Conservation (phyloP, 2,329 filamentous ascomycete genomes). For the Neonectria ditissima region DNA sequence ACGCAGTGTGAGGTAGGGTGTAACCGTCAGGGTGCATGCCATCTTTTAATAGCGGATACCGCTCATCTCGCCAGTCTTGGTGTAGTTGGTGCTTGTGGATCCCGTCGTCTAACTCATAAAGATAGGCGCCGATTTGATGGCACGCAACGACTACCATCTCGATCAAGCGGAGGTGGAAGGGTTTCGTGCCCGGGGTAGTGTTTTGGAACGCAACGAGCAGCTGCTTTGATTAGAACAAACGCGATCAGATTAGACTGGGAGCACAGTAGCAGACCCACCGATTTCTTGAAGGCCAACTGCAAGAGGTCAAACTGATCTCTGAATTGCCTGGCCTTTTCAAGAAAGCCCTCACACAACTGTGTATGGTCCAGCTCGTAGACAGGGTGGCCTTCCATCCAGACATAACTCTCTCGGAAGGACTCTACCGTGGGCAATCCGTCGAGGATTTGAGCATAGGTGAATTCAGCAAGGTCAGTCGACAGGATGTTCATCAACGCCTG, state of each 20-base stretch:
- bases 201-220: not conserved
- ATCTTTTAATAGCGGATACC: not conserved
- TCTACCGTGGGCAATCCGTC: no score
- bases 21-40: not conserved
- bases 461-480: no score
- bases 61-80: conserved; percentile 1
- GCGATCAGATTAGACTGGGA: not conserved
- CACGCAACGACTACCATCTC: conserved; percentile 6
- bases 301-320: no score
- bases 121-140: conserved; percentile 6
- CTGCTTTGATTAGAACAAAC: not conserved
- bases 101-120: conserved; percentile 4
- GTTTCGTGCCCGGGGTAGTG: not conserved
- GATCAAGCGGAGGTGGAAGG: conserved; percentile 1
- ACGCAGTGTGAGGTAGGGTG: not conserved
- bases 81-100: not conserved
- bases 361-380: no score
- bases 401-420: no score
- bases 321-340: no score
- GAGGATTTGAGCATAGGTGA: no score
- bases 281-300: no score
- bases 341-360: no score
- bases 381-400: no score
- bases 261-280: not conserved
- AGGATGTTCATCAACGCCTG: no score